Evolutionary conservation across 305 asterid species (phyloP).

Genomic region (Solanum chacoense): DNA sequence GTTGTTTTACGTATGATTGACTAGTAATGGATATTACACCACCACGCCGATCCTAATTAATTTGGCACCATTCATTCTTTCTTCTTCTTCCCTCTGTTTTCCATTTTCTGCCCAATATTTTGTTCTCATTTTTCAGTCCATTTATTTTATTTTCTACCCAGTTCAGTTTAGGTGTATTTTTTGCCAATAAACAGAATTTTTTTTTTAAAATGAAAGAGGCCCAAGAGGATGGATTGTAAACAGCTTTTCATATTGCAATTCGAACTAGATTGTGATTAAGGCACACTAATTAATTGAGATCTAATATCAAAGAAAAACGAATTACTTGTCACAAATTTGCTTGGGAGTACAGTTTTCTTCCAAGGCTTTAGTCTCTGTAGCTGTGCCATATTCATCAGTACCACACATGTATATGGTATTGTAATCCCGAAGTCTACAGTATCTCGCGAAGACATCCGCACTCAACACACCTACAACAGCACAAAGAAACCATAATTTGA

Average conservation of each 20-base stretch:
- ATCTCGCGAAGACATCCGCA: constrained; percentile 91
- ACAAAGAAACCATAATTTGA: background rate
- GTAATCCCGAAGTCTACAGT: constrained; percentile 47
- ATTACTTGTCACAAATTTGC: constrained; percentile 36
- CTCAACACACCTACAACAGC: constrained; percentile 69
- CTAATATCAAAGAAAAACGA: background rate
- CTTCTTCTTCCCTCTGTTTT: background rate
- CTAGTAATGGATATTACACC: background rate
- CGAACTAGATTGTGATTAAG: background rate
- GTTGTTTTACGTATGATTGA: background rate
- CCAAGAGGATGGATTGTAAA: background rate
- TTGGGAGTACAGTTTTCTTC: constrained; percentile 28
- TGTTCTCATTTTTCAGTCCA: background rate
- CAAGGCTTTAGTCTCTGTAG: constrained; percentile 38
- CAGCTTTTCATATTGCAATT: background rate
- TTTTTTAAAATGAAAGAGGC: background rate
- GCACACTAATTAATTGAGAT: background rate
- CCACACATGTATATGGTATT: constrained; percentile 32
- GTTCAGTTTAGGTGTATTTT: background rate
- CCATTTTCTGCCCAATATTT: background rate
- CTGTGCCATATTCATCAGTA: constrained; percentile 38
- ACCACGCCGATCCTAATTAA: background rate
- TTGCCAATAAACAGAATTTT: background rate
- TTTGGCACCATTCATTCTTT: background rate
- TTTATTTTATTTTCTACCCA: background rate